A percentile compares a stretch with the other conserved stretches of the same genome.
These are phyloP conservation scores for Jacaranda copaia DNA, from an alignment of 257 asterid genomes.

Conservation along the genomic window DNA sequence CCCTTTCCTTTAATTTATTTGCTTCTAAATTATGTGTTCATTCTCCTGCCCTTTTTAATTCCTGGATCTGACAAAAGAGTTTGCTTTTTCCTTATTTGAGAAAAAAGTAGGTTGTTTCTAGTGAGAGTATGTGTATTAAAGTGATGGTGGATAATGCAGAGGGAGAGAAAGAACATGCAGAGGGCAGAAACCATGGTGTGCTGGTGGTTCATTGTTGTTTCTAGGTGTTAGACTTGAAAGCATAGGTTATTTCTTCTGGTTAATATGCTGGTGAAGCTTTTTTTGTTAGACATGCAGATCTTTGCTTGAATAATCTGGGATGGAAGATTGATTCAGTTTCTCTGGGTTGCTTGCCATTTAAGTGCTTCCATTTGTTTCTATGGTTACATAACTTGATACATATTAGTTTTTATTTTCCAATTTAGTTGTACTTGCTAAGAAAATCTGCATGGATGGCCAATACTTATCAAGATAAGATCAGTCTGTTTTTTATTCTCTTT, in stretches of 20 bases:
- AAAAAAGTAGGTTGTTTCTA: neutral
- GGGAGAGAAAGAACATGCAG: neutral
- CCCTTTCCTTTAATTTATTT: conserved; percentile 19
- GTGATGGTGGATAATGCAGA: neutral
- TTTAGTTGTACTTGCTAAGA: neutral
- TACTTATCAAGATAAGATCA: neutral
- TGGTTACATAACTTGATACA: neutral
- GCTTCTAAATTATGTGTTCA: neutral
- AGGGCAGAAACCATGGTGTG: neutral
- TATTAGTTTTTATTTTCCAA: neutral
- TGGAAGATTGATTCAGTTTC: neutral
- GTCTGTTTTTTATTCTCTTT: no score
- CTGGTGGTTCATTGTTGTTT: neutral
- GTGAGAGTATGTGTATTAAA: neutral
- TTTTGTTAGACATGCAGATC: neutral
- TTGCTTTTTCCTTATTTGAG: conserved; percentile 2
- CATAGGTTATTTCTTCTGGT: neutral
- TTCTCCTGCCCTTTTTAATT: neutral
- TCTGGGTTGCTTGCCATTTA: neutral
- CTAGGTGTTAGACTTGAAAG: neutral
- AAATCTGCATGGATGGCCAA: neutral
- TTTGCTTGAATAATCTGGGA: neutral
- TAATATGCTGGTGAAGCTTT: neutral
- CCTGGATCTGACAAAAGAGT: neutral
- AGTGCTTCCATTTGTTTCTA: neutral